These are phyloP conservation scores for Trametes cingulata DNA, from an alignment of 768 basidiomycete genomes.

Conservation along the genomic window DNA sequence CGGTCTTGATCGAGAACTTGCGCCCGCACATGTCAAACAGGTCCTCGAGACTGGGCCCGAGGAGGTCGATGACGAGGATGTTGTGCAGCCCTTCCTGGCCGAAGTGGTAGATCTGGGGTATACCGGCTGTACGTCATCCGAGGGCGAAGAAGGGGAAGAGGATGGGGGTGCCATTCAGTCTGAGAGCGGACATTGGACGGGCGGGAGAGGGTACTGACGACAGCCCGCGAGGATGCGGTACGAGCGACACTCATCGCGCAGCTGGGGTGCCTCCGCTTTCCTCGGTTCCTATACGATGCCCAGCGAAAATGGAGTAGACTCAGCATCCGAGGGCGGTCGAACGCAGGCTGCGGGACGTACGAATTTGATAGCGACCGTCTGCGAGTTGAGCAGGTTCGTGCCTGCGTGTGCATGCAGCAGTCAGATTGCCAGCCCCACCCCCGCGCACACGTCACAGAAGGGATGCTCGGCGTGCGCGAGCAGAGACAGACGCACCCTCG, in stretches of 20 bases:
- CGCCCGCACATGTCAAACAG: constrained; percentile 99
- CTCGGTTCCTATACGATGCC: constrained; percentile 67
- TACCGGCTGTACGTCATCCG: constrained; percentile 65
- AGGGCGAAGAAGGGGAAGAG: neutral
- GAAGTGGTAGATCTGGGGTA: constrained; percentile 99
- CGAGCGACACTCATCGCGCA: constrained; percentile 97
- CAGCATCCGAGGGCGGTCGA: neutral
- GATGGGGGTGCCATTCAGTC: neutral
- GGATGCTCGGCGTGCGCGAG: neutral
- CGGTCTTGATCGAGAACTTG: constrained; percentile 97
- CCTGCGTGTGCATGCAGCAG: constrained; percentile 48
- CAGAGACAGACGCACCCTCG: constrained; percentile 54
- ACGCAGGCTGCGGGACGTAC: constrained; percentile 52
- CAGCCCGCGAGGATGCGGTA: constrained; percentile 91
- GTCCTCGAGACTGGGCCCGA: constrained; percentile 96
- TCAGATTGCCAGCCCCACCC: neutral
- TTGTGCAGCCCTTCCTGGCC: constrained; percentile 99
- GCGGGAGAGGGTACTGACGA: constrained; percentile 45
- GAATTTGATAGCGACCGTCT: constrained; percentile 99
- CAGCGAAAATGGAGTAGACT: neutral
- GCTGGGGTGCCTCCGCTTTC: constrained; percentile 95
- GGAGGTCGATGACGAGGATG: constrained; percentile 96
- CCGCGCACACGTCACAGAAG: neutral
- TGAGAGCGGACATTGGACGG: constrained; percentile 4
- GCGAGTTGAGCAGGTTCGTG: constrained; percentile 96